Base-by-base conservation (phyloP, 805 yeast species). In the Torulaspora maleeae region DNA sequence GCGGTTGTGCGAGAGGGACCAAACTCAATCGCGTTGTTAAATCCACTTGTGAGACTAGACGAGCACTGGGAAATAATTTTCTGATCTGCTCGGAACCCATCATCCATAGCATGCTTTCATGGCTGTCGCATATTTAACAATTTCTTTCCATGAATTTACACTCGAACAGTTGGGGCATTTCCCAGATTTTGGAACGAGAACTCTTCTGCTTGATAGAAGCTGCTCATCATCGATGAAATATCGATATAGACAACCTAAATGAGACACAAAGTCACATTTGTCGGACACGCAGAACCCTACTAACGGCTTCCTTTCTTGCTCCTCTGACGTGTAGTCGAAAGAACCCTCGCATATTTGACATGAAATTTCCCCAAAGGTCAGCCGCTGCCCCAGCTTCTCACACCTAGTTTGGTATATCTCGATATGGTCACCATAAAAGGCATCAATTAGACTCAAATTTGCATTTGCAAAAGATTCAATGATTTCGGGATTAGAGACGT, bases 31-130 rank as follows among this genome's bases (percentile, higher is more conserved):
- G 50, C 66, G 4, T 70, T 84, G 27, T 69, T 76, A 47, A 75
- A 77, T 48, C 85, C 88, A 24, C 53, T 53, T 10, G 67, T 82
- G n/a, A 45, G 58, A 3, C 60, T 82, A 39, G 70, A 68, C 49
- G 44, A 63, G 17, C 64, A 66, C 16, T 83, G 87, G 86, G 56
- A 59, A 15, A 66, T 77, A n/a, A 43, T 51, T 32, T 59, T 73
- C 36, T 60, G 52, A 43, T 16, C 17, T 25, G 19, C 27, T 22
- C 10, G 12, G 8, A 25, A 27, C n/a, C 22, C 35, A 32, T 20
- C 27, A 16, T 13, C 53, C 49, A 40, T 49, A 43, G 19, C 35
- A 16, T 10, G 44, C 41, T 30, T 50, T 52, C 17, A 58, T 25
- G 19, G 43, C 38, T 8, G 64, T 56, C 4, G 70, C 57, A 34